Conservation (phyloP, 306 rosid genomes). For the Cicer pinnatifidum region DNA sequence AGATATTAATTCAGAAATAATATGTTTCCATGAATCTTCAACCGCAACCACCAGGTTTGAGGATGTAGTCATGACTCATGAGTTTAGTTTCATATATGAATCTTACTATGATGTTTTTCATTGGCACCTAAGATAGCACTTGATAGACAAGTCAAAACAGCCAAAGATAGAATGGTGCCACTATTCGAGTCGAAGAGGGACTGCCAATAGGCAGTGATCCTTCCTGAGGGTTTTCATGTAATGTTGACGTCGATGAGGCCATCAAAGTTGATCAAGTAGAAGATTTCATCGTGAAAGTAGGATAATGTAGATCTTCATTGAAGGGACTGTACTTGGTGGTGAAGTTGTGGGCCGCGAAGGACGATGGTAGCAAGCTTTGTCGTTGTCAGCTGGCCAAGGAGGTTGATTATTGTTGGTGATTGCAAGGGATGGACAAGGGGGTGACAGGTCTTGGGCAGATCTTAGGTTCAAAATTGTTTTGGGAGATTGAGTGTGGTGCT, state of each 20-base stretch:
- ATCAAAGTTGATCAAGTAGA: not conserved
- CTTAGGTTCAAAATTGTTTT: not conserved
- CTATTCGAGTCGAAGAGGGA: not conserved
- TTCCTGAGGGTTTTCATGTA: not conserved
- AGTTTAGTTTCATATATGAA: not conserved
- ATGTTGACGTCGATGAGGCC: not conserved
- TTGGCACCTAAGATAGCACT: not conserved
- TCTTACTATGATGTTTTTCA: conserved; percentile 4
- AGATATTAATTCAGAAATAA: conserved; percentile 1
- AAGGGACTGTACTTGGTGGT: not conserved
- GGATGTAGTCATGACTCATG: conserved; percentile 14
- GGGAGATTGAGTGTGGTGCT: not conserved
- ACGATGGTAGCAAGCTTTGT: too few relatives aligned
- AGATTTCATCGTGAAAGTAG: not conserved
- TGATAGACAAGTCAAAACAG: not conserved
- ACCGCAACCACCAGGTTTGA: conserved; percentile 1
- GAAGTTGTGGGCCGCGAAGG: too few relatives aligned
- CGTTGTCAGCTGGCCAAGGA: too few relatives aligned
- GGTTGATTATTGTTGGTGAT: not conserved
- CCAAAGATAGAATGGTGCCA: not conserved
- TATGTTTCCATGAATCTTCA: not conserved
- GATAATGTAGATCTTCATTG: not conserved
- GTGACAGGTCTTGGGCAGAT: not conserved
- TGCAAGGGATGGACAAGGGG: not conserved
- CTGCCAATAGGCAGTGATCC: not conserved